Evolutionary conservation across 495 filamentous ascomycete genomes (phyloP).

Genomic region (Penicillium manginii): DNA sequence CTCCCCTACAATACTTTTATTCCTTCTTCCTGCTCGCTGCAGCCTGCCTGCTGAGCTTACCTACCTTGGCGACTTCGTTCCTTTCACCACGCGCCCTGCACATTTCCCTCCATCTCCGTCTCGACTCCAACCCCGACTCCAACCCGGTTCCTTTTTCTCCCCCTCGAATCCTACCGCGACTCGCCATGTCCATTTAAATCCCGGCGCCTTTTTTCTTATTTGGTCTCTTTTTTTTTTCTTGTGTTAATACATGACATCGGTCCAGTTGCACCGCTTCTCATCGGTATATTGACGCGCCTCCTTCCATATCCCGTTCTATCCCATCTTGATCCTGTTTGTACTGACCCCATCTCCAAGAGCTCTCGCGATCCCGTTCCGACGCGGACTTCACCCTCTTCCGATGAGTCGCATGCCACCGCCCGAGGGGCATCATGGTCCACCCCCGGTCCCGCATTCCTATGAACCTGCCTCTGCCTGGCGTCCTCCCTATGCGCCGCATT

Average conservation of each 20-base stretch:
- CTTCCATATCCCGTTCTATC: not conserved
- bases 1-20: not conserved
- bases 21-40: not conserved
- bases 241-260: not conserved
- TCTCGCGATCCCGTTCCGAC: constrained; percentile 18
- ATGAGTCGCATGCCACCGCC: constrained; percentile 43
- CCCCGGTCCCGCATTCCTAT: constrained; percentile 35
- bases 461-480: constrained; percentile 43
- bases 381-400: constrained; percentile 11
- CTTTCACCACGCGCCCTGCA: not conserved
- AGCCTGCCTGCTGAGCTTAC: not conserved
- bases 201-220: constrained; percentile 4
- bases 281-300: constrained; percentile 14
- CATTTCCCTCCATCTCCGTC: not conserved
- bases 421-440: constrained; percentile 33
- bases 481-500: constrained; percentile 33
- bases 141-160: not conserved
- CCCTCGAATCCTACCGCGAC: constrained; percentile 7
- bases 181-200: constrained; percentile 26
- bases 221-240: not conserved
- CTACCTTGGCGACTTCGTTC: not conserved
- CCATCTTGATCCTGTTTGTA: too few species aligned
- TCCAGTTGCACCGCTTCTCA: constrained; percentile 21
- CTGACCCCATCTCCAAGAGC: not conserved
- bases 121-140: not conserved